Conservation (phyloP, 2,329 filamentous ascomycete species). For the Fusarium agapanthi region DNA sequence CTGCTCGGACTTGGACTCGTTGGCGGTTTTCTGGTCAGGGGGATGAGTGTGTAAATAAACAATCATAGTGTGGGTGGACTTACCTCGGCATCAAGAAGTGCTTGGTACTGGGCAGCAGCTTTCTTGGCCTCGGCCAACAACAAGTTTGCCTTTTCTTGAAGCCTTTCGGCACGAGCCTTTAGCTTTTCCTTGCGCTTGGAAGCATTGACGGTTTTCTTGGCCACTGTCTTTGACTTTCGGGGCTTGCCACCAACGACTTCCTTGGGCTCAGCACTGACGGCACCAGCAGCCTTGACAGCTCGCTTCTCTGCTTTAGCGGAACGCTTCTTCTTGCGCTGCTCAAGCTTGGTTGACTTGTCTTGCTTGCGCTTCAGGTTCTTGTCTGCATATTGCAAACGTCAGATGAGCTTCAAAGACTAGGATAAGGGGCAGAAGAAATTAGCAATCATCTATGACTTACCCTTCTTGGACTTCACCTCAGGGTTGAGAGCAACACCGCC, state of each 20-base stretch:
- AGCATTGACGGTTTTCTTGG: slow-evolving; percentile 44
- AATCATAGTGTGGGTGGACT: not conserved
- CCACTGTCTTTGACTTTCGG: slow-evolving; percentile 35
- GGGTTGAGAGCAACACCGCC: slow-evolving; percentile 21
- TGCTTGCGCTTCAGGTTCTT: slow-evolving; percentile 23
- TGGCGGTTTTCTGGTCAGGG: slow-evolving; percentile 14
- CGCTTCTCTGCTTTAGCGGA: slow-evolving; percentile 49
- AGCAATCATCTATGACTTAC: slow-evolving; percentile 1
- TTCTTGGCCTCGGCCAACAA: slow-evolving; percentile 53
- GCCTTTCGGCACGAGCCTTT: slow-evolving; percentile 51
- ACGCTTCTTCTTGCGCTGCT: slow-evolving; percentile 50
- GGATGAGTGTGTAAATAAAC: not conserved
- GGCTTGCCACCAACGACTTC: slow-evolving; percentile 43
- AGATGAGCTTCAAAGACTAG: not conserved
- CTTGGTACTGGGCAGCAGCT: slow-evolving; percentile 42
- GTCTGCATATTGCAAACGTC: slow-evolving; percentile 16
- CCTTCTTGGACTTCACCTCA: slow-evolving; percentile 31
- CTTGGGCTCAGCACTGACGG: slow-evolving; percentile 44
- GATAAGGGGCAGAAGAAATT: not conserved
- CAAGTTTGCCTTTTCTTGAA: slow-evolving; percentile 44
- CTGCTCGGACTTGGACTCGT: slow-evolving; percentile 23
- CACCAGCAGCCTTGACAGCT: slow-evolving; percentile 46
- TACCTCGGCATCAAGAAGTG: slow-evolving; percentile 38
- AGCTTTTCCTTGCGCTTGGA: slow-evolving; percentile 52
- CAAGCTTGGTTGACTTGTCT: slow-evolving; percentile 23